phyloP scores from a whole-genome alignment of 192 early-diverging fungal species.

The Rhizoclosmatium globosum region DNA sequence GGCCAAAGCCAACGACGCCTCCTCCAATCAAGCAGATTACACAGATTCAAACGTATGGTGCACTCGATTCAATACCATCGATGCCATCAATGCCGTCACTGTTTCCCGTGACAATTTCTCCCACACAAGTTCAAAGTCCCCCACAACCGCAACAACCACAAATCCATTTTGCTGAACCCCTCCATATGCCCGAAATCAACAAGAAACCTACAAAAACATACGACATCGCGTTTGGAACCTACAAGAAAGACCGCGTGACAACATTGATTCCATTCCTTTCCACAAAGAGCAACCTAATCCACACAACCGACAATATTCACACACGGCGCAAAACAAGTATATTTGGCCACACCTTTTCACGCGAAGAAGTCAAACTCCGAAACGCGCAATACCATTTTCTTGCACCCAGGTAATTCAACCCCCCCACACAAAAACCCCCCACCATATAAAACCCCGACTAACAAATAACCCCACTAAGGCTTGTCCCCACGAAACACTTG shows the following conservation, averaged over 20 bases:
- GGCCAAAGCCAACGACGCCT: too few species aligned
- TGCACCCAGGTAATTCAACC: background rate
- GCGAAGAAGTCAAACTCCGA: background rate
- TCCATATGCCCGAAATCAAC: background rate
- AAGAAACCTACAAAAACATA: background rate
- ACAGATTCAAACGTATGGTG: slow-evolving; percentile 5
- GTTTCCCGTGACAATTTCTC: background rate
- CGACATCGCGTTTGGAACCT: slow-evolving; percentile 5
- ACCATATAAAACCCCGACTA: too few species aligned
- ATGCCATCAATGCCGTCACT: slow-evolving; percentile 20
- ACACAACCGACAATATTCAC: slow-evolving; percentile 16
- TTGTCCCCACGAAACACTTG: slow-evolving; percentile 2
- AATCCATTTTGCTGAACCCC: background rate
- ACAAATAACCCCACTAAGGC: background rate
- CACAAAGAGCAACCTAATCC: slow-evolving; percentile 17
- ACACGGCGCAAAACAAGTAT: background rate
- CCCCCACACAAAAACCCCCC: background rate
- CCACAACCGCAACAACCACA: background rate
- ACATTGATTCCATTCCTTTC: slow-evolving; percentile 23
- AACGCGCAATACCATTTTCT: slow-evolving; percentile 10
- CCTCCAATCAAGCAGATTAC: background rate
- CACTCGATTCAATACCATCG: background rate
- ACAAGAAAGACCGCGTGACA: slow-evolving; percentile 10
- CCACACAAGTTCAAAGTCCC: too few species aligned
- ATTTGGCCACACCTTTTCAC: background rate